Base-by-base conservation (phyloP, 371 early-diverging fungal genomes). In the Apophysomyces variabilis region DNA sequence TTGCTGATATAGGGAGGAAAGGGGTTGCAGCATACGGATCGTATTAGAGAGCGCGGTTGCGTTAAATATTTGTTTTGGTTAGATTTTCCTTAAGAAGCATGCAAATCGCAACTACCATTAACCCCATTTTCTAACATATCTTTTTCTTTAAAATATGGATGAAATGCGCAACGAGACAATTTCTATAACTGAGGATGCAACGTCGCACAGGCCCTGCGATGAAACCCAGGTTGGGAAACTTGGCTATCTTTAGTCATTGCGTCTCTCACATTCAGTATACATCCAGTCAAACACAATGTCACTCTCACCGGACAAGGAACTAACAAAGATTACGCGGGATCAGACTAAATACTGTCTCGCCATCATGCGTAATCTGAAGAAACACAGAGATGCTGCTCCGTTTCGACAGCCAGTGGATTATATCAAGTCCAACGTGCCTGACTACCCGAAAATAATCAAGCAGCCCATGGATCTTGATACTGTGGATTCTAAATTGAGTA, bases 401-500 rank as follows among this genome's bases (percentile, higher is more conserved):
- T 99, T 99, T 70, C 75, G 95, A 18, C 80, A 87, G 50, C 99
- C 99, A 1, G 99, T 99, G 4, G 99, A 99, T 77, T 93, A 95
- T 43, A 82, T 96, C 38, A 88, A 87, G 50, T 83, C 98, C 14
- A 89, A 90, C 54, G 90, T 99, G 16, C 99, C 99, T 4, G 96
- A 95, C 70, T 99, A 99, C 76, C 92, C 91, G 21, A 87, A 89
- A 9, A 88, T 94, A 70, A 89, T 99, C 78, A 96, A 94, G 73
- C 70, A 87, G 36, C 99, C 99, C 0, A 99, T 99, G 99, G 99
- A 99, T 71, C 77, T 99, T 7, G 89, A 92, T 9, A 99, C 99
- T 0, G 91, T 98, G 16, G 94, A 94, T 65, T 79, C 80, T 54
- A 96, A 96, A 76, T 77, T 99, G 7, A 93, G 93, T 62, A 63